phyloP scores from a whole-genome alignment of 1,139 yeast species.

The Zygotorulaspora mrakii region DNA sequence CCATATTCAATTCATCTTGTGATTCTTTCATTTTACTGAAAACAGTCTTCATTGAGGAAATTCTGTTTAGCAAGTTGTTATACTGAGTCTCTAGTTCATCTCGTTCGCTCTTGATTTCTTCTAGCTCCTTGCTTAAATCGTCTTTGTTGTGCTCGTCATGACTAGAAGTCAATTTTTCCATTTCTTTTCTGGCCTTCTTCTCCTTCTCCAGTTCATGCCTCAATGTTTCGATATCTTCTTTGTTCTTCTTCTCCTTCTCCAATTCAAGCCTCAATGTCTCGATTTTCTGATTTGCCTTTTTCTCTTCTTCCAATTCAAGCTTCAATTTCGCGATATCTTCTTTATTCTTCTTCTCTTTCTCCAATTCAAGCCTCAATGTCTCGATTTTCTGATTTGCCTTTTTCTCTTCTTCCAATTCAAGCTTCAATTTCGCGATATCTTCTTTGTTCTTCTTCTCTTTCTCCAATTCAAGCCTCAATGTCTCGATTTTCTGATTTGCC shows the following conservation, averaged over 20 bases:
- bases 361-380: neutral
- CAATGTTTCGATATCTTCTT: slow-evolving; percentile 8
- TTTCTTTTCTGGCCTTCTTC: neutral
- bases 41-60: slow-evolving; percentile 75
- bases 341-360: neutral
- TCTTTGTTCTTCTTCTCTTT: neutral
- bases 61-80: slow-evolving; percentile 65
- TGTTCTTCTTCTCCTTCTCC: neutral
- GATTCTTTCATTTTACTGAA: slow-evolving; percentile 74
- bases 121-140: slow-evolving; percentile 39
- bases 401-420: neutral
- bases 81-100: slow-evolving; percentile 69
- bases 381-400: neutral
- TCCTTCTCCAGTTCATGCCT: too few relatives aligned
- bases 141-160: slow-evolving; percentile 15
- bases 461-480: neutral
- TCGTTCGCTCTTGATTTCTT: slow-evolving; percentile 50
- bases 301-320: neutral
- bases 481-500: neutral
- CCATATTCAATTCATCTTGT: slow-evolving; percentile 62
- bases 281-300: too few relatives aligned
- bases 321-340: neutral
- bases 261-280: neutral
- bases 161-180: neutral
- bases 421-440: neutral